Percentiles rank a stretch among this genome's conserved stretches.
phyloP scores from a whole-genome alignment of 78 protist genomes.

The Polysphondylium violaceum region DNA sequence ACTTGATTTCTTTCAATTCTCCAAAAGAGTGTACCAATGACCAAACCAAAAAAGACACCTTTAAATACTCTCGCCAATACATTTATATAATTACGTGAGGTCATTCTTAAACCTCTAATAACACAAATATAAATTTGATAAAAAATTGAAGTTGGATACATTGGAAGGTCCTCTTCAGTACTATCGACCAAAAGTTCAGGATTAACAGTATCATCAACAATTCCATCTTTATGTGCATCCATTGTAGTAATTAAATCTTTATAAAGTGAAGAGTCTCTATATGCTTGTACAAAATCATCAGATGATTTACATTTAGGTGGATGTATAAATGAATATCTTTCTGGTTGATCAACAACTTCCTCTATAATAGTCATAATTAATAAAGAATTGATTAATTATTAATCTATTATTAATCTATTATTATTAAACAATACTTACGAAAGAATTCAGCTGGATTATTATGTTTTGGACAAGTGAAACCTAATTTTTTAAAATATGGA shows the following conservation, averaged over 20 bases:
- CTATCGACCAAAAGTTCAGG: background rate
- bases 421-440: slow-evolving; percentile 37
- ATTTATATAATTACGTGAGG: slow-evolving; percentile 9
- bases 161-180: slow-evolving; percentile 7
- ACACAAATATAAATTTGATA: background rate
- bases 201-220: background rate
- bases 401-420: background rate
- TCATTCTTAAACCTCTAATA: slow-evolving; percentile 37
- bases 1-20: slow-evolving; percentile 28
- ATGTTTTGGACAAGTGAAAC: slow-evolving; percentile 65
- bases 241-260: slow-evolving; percentile 24
- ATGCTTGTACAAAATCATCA: slow-evolving; percentile 57
- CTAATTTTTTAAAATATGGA: slow-evolving; percentile 36
- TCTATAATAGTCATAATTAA: slow-evolving; percentile 19
- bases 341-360: slow-evolving; percentile 73
- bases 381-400: background rate
- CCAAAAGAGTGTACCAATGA: slow-evolving; percentile 35
- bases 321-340: slow-evolving; percentile 46
- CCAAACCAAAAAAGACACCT: slow-evolving; percentile 39
- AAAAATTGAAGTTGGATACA: background rate
- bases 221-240: slow-evolving; percentile 51
- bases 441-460: slow-evolving; percentile 74
- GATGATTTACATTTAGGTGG: slow-evolving; percentile 46
- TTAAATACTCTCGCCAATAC: slow-evolving; percentile 17
- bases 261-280: slow-evolving; percentile 30